These are phyloP conservation scores for Suillus placidus DNA, from an alignment of 768 basidiomycete genomes.

Conservation along the genomic window DNA sequence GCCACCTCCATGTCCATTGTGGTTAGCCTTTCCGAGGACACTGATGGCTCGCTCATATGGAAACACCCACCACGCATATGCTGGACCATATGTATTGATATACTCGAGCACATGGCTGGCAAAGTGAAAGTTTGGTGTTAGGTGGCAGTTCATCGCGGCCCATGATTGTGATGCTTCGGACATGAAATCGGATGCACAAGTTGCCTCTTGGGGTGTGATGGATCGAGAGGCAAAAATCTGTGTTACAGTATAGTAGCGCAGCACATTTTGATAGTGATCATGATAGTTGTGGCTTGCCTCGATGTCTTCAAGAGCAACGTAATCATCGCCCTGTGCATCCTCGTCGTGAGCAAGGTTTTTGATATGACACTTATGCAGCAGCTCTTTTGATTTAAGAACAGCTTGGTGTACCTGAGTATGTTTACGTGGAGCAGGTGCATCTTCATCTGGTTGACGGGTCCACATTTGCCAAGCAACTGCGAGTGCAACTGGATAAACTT, in stretches of 20 bases:
- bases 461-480: slow-evolving; percentile 1
- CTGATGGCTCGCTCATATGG: neutral
- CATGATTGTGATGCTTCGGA: neutral
- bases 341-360: neutral
- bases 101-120: neutral
- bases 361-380: neutral
- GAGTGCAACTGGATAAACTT: neutral
- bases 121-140: neutral
- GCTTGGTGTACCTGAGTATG: neutral
- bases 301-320: neutral
- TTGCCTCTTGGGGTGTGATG: neutral
- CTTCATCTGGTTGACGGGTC: neutral
- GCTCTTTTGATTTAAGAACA: neutral
- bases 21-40: neutral
- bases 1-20: slow-evolving; percentile 4
- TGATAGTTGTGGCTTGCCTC: neutral
- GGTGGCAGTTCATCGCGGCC: neutral
- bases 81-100: neutral
- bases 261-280: neutral
- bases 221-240: neutral
- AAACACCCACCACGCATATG: neutral
- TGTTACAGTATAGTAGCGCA: neutral
- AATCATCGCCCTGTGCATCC: neutral
- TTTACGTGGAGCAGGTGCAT: neutral
- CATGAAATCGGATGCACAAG: neutral